phyloP scores from a whole-genome alignment of 345 rosid species.

The Crucihimalaya himalaica region DNA sequence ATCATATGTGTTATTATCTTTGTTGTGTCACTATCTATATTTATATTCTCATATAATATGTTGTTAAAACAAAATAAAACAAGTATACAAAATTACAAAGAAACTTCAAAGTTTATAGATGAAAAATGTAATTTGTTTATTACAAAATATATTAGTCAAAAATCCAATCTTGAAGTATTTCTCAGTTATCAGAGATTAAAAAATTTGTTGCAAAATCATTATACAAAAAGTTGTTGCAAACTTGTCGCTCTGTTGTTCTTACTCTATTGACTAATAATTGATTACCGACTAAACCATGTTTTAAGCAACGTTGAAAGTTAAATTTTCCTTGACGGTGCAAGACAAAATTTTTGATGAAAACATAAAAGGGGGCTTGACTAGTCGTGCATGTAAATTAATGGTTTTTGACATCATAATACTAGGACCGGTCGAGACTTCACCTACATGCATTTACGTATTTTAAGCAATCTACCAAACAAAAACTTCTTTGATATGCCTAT shows the following conservation, averaged over 20 bases:
- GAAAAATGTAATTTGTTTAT: no score
- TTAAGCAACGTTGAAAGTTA: slow-evolving; percentile 15
- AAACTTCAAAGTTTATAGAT: no score
- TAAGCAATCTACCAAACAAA: slow-evolving; percentile 33
- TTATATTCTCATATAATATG: no score
- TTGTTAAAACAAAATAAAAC: no score
- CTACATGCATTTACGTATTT: slow-evolving; percentile 18
- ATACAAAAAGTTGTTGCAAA: not conserved
- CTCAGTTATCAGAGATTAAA: not conserved
- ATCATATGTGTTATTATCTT: no score
- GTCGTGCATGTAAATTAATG: slow-evolving; percentile 36
- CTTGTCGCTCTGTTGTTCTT: not conserved
- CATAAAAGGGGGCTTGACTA: slow-evolving; percentile 10
- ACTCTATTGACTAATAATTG: not conserved
- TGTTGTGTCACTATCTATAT: no score
- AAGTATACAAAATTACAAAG: no score
- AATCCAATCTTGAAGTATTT: not conserved
- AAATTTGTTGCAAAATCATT: not conserved
- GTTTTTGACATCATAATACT: slow-evolving; percentile 6
- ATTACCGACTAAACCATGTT: not conserved
- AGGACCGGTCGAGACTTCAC: slow-evolving; percentile 16
- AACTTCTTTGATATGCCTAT: not conserved
- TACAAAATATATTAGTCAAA: no score
- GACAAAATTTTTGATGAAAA: slow-evolving; percentile 19
- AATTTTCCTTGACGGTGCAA: not conserved